These are phyloP conservation scores for Saccharomycopsis sp. DNA, from an alignment of 805 yeast species.

Conservation along the genomic window DNA sequence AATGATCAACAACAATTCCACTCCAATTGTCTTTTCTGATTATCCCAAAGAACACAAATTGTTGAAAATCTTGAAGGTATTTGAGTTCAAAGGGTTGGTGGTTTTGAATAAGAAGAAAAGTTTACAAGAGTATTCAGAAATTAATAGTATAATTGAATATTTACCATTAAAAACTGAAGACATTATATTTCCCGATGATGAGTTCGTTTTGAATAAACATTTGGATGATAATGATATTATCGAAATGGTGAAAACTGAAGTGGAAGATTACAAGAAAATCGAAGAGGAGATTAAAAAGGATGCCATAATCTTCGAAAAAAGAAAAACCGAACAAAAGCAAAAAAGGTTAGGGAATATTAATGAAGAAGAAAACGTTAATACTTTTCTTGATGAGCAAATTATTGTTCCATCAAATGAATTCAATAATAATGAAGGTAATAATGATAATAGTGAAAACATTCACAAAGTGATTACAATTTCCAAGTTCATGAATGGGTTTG, in stretches of 20 bases:
- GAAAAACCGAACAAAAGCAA: background rate
- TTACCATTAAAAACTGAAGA: constrained; percentile 22
- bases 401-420: background rate
- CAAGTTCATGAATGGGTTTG: constrained; percentile 5
- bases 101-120: constrained; percentile 9
- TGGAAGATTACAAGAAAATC: background rate
- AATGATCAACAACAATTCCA: background rate
- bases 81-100: constrained; percentile 18
- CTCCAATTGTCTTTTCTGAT: constrained; percentile 12
- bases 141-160: too few relatives aligned
- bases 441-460: constrained; percentile 1
- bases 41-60: constrained; percentile 21
- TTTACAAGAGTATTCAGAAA: constrained; percentile 2
- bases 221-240: constrained; percentile 28
- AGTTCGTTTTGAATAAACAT: constrained; percentile 24
- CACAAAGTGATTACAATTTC: constrained; percentile 11
- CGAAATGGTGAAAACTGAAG: constrained; percentile 20
- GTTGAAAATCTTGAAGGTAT: constrained; percentile 19
- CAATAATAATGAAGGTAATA: background rate
- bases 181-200: constrained; percentile 29
- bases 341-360: background rate
- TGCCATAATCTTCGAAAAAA: background rate
- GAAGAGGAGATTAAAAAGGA: background rate
- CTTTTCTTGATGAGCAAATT: background rate
- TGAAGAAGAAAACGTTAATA: background rate